Percentiles rank a stretch among this genome's conserved stretches.
These are phyloP conservation scores for Aspergillus costaricaensis DNA, from an alignment of 2,329 filamentous ascomycete genomes.

Conservation along the genomic window DNA sequence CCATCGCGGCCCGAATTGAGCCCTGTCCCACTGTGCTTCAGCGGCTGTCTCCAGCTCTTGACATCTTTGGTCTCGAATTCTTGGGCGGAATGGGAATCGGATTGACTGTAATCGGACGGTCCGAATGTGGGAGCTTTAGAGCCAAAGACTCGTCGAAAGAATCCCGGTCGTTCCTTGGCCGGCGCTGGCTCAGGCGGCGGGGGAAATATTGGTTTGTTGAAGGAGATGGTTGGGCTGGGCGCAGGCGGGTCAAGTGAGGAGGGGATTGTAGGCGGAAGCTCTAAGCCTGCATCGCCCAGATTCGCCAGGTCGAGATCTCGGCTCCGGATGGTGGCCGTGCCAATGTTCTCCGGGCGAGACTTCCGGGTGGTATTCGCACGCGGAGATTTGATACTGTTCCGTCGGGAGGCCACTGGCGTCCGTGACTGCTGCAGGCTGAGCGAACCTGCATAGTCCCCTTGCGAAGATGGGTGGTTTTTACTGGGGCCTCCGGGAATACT, in stretches of 20 bases:
- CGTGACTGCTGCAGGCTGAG: conserved; percentile 29
- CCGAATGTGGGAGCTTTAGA: conserved; percentile 56
- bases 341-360: conserved; percentile 42
- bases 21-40: conserved; percentile 26
- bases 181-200: conserved; percentile 46
- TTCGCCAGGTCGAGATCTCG: conserved; percentile 34
- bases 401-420: conserved; percentile 39
- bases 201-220: conserved; percentile 49
- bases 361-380: conserved; percentile 41
- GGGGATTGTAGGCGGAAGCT: conserved; percentile 45
- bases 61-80: conserved; percentile 30
- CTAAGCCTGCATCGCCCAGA: conserved; percentile 30
- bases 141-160: conserved; percentile 91
- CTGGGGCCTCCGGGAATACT: conserved; percentile 80
- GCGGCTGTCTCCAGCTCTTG: conserved; percentile 31
- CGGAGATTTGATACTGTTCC: conserved; percentile 48
- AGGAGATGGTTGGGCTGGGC: conserved; percentile 56
- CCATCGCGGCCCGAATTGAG: conserved; percentile 35
- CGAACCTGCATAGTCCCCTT: conserved; percentile 32
- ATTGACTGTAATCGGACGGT: conserved; percentile 24
- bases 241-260: conserved; percentile 52
- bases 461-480: conserved; percentile 48
- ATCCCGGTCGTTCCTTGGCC: conserved; percentile 74
- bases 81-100: conserved; percentile 25
- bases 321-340: conserved; percentile 36